These are phyloP conservation scores for Aspergillus cavernicola DNA, from an alignment of 495 filamentous ascomycete genomes.

Conservation along the genomic window DNA sequence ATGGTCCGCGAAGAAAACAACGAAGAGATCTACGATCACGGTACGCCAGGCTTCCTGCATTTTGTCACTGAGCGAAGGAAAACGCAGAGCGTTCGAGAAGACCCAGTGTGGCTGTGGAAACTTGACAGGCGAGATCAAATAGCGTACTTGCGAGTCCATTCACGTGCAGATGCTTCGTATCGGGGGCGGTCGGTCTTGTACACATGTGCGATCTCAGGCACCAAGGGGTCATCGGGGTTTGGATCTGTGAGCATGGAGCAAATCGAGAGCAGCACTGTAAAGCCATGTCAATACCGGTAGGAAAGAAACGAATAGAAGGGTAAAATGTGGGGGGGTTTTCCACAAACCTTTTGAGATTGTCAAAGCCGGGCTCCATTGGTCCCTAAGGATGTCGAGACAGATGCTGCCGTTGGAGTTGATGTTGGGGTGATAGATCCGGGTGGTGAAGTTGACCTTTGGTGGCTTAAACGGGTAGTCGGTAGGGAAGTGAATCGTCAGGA, in stretches of 20 bases:
- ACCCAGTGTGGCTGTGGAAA: conserved; percentile 25
- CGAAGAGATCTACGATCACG: conserved; percentile 44
- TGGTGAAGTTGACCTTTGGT: conserved; percentile 99
- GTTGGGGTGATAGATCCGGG: conserved; percentile 98
- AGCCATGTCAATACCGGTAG: background rate
- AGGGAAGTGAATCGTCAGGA: conserved; percentile 96
- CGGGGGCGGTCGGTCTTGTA: conserved; percentile 97
- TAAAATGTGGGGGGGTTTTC: no score
- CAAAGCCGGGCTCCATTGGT: conserved; percentile 98
- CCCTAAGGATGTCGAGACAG: conserved; percentile 94
- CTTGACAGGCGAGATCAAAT: conserved; percentile 50
- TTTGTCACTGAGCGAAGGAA: conserved; percentile 38
- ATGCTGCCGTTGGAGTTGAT: conserved; percentile 99
- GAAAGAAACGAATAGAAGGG: background rate
- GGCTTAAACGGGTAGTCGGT: conserved; percentile 99
- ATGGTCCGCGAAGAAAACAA: conserved; percentile 25
- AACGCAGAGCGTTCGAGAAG: conserved; percentile 32
- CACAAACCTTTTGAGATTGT: conserved; percentile 94
- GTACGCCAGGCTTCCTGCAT: conserved; percentile 46
- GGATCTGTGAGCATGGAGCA: conserved; percentile 99
- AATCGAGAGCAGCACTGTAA: conserved; percentile 93
- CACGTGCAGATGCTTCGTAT: conserved; percentile 94
- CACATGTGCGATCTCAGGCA: conserved; percentile 97
- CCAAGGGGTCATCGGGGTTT: conserved; percentile 97
- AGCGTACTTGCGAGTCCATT: conserved; percentile 99